Conservation (phyloP, 495 filamentous ascomycete genomes). For the Aspergillus indologenus region DNA sequence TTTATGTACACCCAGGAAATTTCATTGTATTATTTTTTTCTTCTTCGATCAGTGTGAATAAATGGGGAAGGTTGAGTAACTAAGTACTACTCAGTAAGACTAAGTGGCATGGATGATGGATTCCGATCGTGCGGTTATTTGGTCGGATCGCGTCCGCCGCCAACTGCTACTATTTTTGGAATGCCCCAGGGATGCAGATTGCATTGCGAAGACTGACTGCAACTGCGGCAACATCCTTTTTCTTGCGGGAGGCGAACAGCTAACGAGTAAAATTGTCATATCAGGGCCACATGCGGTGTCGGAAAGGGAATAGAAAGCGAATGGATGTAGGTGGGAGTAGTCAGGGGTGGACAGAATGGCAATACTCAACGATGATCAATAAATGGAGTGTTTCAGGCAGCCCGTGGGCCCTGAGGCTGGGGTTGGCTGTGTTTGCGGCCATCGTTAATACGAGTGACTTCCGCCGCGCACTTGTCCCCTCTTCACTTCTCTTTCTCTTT, state of each 20-base stretch:
- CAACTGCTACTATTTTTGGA: neutral
- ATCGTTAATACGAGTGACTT: slow-evolving; percentile 4
- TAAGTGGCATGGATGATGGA: neutral
- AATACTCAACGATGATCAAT: neutral
- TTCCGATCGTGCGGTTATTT: neutral
- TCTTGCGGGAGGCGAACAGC: neutral
- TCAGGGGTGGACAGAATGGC: neutral
- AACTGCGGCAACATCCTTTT: neutral
- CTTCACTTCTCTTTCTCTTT: neutral
- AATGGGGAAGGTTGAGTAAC: no score
- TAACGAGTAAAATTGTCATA: neutral
- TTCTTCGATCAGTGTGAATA: neutral
- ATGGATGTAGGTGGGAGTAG: neutral
- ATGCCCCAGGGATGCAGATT: neutral
- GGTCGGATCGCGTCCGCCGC: neutral
- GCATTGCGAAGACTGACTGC: neutral
- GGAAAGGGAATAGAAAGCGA: neutral
- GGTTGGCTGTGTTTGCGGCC: neutral
- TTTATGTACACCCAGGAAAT: slow-evolving; percentile 20
- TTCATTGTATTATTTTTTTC: slow-evolving; percentile 16
- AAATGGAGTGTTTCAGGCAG: neutral
- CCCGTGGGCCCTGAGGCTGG: slow-evolving; percentile 1
- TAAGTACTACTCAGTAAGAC: no score
- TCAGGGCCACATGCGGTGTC: neutral
- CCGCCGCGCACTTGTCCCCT: neutral